Conservation (phyloP, 208 protist genomes). For the Leishmania turanica region DNA sequence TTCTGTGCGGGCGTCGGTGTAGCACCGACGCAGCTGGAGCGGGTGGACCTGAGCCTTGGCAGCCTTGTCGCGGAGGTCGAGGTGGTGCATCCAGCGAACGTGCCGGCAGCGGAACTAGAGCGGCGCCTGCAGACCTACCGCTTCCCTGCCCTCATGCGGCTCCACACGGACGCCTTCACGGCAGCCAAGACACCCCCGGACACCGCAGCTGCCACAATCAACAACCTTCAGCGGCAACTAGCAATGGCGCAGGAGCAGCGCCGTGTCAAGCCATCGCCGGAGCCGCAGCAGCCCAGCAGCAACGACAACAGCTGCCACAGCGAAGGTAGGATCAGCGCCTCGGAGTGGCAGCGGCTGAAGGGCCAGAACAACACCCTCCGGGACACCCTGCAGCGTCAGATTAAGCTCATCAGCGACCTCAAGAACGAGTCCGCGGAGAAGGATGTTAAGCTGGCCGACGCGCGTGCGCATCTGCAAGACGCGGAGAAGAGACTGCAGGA, state of each 20-base stretch:
- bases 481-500: conserved; percentile 8
- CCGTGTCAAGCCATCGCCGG: conserved; percentile 21
- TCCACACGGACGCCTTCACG: conserved; percentile 38
- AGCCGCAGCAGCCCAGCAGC: conserved; percentile 25
- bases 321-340: background rate
- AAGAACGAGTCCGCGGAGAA: conserved; percentile 13
- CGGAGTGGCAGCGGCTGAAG: conserved; percentile 30
- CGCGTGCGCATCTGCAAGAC: background rate
- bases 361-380: conserved; percentile 33
- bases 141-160: conserved; percentile 38
- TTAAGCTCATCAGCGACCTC: conserved; percentile 18
- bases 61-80: conserved; percentile 39
- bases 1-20: conserved; percentile 44
- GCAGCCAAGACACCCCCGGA: conserved; percentile 42
- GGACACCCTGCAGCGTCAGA: conserved; percentile 26
- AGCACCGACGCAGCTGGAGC: conserved; percentile 38
- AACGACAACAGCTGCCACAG: background rate
- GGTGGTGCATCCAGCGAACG: conserved; percentile 41
- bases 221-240: conserved; percentile 44
- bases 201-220: conserved; percentile 38
- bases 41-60: conserved; percentile 29
- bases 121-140: conserved; percentile 42
- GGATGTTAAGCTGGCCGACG: conserved; percentile 4
- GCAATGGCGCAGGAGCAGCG: conserved; percentile 6
- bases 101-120: conserved; percentile 38